phyloP scores from a whole-genome alignment of 495 filamentous ascomycete genomes.

The Polyplosphaeria fusca region DNA sequence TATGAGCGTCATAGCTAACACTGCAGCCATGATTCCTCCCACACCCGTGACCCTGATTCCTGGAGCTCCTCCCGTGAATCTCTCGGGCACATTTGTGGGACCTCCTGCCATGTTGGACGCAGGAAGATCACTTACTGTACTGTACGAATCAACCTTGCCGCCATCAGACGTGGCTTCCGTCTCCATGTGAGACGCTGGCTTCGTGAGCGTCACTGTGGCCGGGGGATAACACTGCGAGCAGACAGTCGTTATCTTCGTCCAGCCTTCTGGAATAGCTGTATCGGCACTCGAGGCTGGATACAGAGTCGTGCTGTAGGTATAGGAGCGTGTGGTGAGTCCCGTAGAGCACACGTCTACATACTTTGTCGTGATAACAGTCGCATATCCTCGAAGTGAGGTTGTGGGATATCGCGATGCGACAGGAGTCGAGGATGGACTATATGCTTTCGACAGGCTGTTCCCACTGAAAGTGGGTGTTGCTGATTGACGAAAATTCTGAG shows the following conservation, averaged over 20 bases:
- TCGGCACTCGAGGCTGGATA: background rate
- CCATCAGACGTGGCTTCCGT: no score
- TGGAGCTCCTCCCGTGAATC: background rate
- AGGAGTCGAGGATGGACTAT: no score
- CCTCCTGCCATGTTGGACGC: no score
- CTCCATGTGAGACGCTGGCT: no score
- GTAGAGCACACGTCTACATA: background rate
- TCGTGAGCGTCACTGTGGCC: background rate
- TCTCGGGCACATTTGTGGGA: background rate
- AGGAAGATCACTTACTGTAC: no score
- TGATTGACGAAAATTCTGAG: no score
- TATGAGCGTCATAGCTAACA: no score
- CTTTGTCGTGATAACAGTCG: background rate
- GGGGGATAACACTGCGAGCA: background rate
- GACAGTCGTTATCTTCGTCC: background rate
- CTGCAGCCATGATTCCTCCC: background rate
- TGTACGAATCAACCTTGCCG: no score
- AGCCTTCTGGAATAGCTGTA: background rate
- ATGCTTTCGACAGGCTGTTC: no score
- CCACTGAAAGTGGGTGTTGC: no score
- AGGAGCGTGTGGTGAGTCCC: background rate
- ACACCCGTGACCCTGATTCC: background rate
- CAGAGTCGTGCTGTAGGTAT: background rate
- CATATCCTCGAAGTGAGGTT: no score
- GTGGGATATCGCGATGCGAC: no score